Conservation (phyloP, 495 filamentous ascomycete species). For the Cladorrhinum samala region DNA sequence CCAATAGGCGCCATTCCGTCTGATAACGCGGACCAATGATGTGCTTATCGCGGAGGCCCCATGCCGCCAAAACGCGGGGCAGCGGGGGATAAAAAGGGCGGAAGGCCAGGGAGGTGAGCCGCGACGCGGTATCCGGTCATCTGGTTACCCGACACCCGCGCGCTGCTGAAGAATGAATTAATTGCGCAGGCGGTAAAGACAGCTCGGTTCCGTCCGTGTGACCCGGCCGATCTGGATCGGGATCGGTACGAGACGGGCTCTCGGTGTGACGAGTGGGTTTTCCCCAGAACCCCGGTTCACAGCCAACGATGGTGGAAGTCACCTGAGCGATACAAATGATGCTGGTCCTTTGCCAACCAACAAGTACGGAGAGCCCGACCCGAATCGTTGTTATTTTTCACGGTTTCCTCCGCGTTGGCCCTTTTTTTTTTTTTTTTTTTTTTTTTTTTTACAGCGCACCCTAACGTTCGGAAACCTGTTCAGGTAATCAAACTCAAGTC, state of each 20-base stretch:
- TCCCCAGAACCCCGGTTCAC: background rate
- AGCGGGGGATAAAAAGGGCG: background rate
- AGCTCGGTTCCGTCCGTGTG: too few species aligned
- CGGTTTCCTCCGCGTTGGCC: background rate
- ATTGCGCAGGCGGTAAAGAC: background rate
- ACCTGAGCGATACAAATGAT: background rate
- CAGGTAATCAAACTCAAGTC: too few species aligned
- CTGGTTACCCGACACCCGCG: background rate
- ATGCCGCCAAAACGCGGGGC: background rate
- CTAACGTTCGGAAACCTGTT: too few species aligned
- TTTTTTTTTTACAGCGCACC: too few species aligned
- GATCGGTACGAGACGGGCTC: background rate
- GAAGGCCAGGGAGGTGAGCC: background rate
- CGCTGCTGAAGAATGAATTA: background rate
- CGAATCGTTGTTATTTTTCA: background rate
- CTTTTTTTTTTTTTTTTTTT: too few species aligned
- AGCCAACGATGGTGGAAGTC: background rate
- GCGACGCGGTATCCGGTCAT: background rate
- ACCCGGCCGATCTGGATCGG: background rate
- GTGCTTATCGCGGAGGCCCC: constrained; percentile 5
- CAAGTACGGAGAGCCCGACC: background rate
- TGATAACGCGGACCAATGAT: constrained; percentile 9
- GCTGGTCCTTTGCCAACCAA: background rate
- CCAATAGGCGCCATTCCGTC: constrained; percentile 14
- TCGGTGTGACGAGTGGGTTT: background rate